Conservation (phyloP, 2,329 filamentous ascomycete genomes). For the Didymellaceae sp. region DNA sequence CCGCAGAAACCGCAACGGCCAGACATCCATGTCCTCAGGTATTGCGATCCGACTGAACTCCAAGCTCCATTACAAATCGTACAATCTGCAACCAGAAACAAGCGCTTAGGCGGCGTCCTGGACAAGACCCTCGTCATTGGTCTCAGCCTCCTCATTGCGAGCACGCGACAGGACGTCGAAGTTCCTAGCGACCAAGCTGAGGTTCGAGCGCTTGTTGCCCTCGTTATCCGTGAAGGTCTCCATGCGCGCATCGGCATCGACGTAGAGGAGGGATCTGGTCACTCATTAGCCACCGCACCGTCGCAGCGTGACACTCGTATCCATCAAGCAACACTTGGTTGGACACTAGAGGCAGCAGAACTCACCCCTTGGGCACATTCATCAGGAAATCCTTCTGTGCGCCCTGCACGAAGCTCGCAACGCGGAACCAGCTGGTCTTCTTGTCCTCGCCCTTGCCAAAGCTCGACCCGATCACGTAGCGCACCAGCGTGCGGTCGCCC, state of each 20-base stretch:
- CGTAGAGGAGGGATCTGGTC: conserved; percentile 73
- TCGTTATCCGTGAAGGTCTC: conserved; percentile 67
- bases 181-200: conserved; percentile 75
- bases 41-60: too few species aligned
- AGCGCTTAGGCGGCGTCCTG: conserved; percentile 32
- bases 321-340: too few species aligned
- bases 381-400: conserved; percentile 74
- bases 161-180: conserved; percentile 44
- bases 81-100: neutral
- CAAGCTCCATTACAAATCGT: conserved; percentile 14
- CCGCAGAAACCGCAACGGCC: too few species aligned
- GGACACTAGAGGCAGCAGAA: too few species aligned
- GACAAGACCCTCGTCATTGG: conserved; percentile 45
- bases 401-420: conserved; percentile 77
- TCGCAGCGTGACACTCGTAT: too few species aligned
- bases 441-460: conserved; percentile 71
- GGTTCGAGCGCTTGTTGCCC: conserved; percentile 66
- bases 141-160: conserved; percentile 30
- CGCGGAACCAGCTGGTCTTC: conserved; percentile 83
- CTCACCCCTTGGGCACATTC: conserved; percentile 80
- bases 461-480: conserved; percentile 77
- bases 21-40: too few species aligned
- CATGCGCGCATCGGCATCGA: conserved; percentile 83
- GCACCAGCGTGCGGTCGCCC: conserved; percentile 78
- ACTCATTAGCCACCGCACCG: neutral